A percentile compares a stretch with the other conserved stretches of the same genome.
phyloP scores from a whole-genome alignment of 768 basidiomycete species.

The Saitozyma podzolica region DNA sequence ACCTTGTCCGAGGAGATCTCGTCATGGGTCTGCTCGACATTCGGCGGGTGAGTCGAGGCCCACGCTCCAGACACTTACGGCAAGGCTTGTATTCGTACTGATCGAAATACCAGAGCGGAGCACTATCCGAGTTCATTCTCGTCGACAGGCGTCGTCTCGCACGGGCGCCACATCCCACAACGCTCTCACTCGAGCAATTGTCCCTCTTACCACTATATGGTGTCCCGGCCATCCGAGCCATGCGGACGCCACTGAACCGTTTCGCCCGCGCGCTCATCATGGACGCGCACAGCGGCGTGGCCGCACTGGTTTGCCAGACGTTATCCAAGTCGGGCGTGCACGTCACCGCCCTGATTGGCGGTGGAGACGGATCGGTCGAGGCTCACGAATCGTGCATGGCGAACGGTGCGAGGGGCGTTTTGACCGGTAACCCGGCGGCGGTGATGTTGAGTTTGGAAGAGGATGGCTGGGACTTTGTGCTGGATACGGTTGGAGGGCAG shows the following conservation, averaged over 20 bases:
- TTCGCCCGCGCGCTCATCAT: conserved; percentile 63
- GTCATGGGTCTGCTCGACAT: conserved; percentile 77
- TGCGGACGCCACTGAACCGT: conserved; percentile 64
- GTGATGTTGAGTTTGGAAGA: conserved; percentile 60
- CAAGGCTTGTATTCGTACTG: conserved; percentile 53
- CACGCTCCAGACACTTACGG: not conserved
- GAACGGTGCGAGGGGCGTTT: conserved; percentile 77
- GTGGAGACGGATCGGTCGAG: conserved; percentile 52
- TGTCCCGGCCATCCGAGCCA: conserved; percentile 76
- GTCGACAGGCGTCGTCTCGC: conserved; percentile 76
- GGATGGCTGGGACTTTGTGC: conserved; percentile 68
- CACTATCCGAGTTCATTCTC: conserved; percentile 83
- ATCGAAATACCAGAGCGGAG: conserved; percentile 82
- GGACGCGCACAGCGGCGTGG: conserved; percentile 57
- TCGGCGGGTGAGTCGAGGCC: conserved; percentile 64
- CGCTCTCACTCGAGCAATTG: conserved; percentile 67
- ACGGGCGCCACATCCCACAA: conserved; percentile 66
- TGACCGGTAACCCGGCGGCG: conserved; percentile 62
- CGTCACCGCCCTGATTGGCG: conserved; percentile 70
- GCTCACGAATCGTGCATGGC: conserved; percentile 58
- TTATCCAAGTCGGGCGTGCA: conserved; percentile 68
- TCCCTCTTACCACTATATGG: conserved; percentile 77
- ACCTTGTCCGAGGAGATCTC: conserved; percentile 77
- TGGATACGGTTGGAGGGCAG: conserved; percentile 80
- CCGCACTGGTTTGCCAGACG: conserved; percentile 76